These are phyloP conservation scores for Fusarium cicatricum DNA, from an alignment of 2,329 filamentous ascomycete species.

Conservation along the genomic window DNA sequence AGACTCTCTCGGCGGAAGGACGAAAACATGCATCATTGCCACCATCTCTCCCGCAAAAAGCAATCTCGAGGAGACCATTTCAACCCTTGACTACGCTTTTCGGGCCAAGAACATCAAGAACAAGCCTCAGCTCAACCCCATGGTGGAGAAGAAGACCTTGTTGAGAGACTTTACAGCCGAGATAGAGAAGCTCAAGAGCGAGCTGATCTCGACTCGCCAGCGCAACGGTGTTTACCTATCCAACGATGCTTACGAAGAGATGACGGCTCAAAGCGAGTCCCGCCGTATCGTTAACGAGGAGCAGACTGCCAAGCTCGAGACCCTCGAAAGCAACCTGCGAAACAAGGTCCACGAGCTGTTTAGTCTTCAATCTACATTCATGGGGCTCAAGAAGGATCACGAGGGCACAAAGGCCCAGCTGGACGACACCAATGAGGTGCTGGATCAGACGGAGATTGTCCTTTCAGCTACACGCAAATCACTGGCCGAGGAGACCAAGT, in stretches of 20 bases:
- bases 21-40: slow-evolving; percentile 98
- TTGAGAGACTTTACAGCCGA: slow-evolving; percentile 89
- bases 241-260: slow-evolving; percentile 87
- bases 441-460: slow-evolving; percentile 89
- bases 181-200: slow-evolving; percentile 93
- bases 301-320: slow-evolving; percentile 89
- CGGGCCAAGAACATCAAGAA: slow-evolving; percentile 98
- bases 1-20: slow-evolving; percentile 93
- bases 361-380: slow-evolving; percentile 84
- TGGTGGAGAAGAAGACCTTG: slow-evolving; percentile 91
- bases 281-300: slow-evolving; percentile 91
- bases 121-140: slow-evolving; percentile 93
- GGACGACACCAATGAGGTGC: slow-evolving; percentile 79
- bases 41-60: slow-evolving; percentile 94
- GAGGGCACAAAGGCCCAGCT: slow-evolving; percentile 77
- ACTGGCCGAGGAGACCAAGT: slow-evolving; percentile 79
- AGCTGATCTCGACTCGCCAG: slow-evolving; percentile 90
- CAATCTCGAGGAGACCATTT: slow-evolving; percentile 97
- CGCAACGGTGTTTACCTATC: slow-evolving; percentile 95
- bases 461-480: slow-evolving; percentile 78
- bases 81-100: slow-evolving; percentile 97
- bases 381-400: slow-evolving; percentile 87
- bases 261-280: slow-evolving; percentile 92
- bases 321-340: slow-evolving; percentile 86
- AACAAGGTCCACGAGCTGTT: slow-evolving; percentile 96